Evolutionary conservation across 768 basidiomycete genomes (phyloP), one percentile per base, ranked within the genome.

Genomic region (Pleurotus giganteus): DNA sequence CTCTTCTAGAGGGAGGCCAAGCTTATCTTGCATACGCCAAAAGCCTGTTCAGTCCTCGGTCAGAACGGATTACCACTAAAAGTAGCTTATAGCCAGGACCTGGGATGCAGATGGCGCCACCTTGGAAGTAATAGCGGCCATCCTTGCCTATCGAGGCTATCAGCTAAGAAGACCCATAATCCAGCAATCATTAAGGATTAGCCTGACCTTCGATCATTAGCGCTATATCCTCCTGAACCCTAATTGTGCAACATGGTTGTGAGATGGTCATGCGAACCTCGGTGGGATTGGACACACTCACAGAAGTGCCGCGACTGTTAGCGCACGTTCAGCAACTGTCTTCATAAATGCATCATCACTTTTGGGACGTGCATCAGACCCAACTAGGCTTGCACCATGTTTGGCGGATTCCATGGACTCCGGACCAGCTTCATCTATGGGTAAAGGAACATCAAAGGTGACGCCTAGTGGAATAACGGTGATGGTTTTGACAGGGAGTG

Each of bases 21-120:
- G 80, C 71, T 91, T 91, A 69, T 91, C 88, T 58, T 78, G 65
- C 70, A 91, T 75, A 15, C 88, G 77, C 90, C 89, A 91, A 58
- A 82, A 85, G 21, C 89, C 89, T 88, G 62, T 37, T 29, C 57
- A 39, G 57, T 54, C 23, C 19, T 27, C 24, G 13, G 13, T 45
- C 23, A 19, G 1, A 41, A 43, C 24, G 52, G 53, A 58, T 36
- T 54, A 61, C n/a, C n/a, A n/a, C n/a, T n/a, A n/a, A n/a, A n/a
- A 46, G 47, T 53, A 41, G 42, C 61, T 58, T 59, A 57, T 56
- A 56, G 43, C 65, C 76, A 58, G n/a, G 45, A 82, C 86, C 88
- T 58, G 85, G 71, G 15, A 86, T 74, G 56, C 79, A 78, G 59
- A 90, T 83, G 0, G 82, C 83, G 6, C 88, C 89, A 37, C 82